Percentiles rank a stretch among this genome's conserved stretches.
Conservation (phyloP, 2,329 filamentous ascomycete genomes). For the Sarocladiaceae sp. region DNA sequence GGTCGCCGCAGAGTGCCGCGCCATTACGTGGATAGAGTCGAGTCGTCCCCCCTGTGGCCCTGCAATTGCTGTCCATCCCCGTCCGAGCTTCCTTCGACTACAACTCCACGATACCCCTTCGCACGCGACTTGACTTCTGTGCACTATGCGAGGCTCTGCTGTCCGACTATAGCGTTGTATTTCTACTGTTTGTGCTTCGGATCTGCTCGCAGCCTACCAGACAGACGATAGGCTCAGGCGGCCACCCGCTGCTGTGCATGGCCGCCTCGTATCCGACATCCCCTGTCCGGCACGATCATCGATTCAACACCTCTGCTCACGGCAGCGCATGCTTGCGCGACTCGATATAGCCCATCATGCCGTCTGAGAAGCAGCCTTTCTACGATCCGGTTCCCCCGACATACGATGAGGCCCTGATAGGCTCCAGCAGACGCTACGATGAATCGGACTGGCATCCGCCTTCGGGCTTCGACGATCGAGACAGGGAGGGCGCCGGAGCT, state of each 20-base stretch:
- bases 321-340: conserved; percentile 6
- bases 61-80: conserved; percentile 1
- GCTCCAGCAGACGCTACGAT: conserved; percentile 25
- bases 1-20: neutral
- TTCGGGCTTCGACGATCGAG: conserved; percentile 44
- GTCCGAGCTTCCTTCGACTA: neutral
- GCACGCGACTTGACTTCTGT: neutral
- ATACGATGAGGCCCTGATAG: conserved; percentile 35
- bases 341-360: conserved; percentile 4
- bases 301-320: neutral
- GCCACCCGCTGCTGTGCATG: conserved; percentile 4
- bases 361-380: conserved; percentile 31
- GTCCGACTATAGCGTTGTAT: neutral
- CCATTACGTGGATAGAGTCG: conserved; percentile 1
- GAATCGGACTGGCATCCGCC: conserved; percentile 21
- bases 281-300: conserved; percentile 3
- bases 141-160: conserved; percentile 1
- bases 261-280: conserved; percentile 4
- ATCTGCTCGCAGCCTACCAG: no score
- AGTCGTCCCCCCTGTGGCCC: neutral
- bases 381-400: conserved; percentile 37
- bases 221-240: no score
- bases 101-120: conserved; percentile 6
- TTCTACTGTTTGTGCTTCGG: neutral
- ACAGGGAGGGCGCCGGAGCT: conserved; percentile 47